Evolutionary conservation across 345 rosid species (phyloP), one percentile per base, ranked within the genome.

Genomic region (Bretschneidera sinensis): DNA sequence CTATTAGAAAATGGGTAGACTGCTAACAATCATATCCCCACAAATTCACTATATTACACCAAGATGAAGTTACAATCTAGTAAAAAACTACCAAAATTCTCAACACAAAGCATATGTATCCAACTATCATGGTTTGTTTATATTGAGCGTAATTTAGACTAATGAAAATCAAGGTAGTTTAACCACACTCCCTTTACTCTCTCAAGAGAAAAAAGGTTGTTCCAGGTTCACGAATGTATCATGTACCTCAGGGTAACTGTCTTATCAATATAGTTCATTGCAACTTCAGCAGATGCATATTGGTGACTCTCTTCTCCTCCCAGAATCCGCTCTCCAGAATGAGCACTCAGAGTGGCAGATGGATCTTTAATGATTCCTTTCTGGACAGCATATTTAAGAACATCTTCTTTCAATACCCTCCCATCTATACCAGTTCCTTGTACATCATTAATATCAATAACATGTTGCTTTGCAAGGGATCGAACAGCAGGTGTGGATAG

Each of bases 401-500:
- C 67, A 54, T 92, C 97, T 69, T 89, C 98, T 76, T 84, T 92
- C 57, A 81, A 70, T 54, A 92, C 83, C 55, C 97, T 79, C 52
- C 97, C 89, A 65, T 79, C 89, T 66, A 67, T 77, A 50, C 97
- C 96, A 72, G 79, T 81, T 69, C 94, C 94, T 51, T 35, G 77
- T 22, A 92, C 74, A 62, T 75, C 81, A 67, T 79, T 69, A 50
- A 89, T 74, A 58, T 77, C 72, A 61, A 92, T 63, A 57, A 82
- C 85, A 84, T 87, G 81, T 22, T 81, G 75, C 69, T 84, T 89
- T 21, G 96, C 98, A 74, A 87, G 85, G 64, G 73, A 58, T 33
- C 98, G 86, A 62, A 89, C 88, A 55, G 94, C 83, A 48, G 98
- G 98, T 0, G 91, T 87, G 55, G 87, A 81, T 19, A 84, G 67